Base-by-base conservation (phyloP, 2,329 filamentous ascomycete genomes). In the Diplodia scrobiculata region DNA sequence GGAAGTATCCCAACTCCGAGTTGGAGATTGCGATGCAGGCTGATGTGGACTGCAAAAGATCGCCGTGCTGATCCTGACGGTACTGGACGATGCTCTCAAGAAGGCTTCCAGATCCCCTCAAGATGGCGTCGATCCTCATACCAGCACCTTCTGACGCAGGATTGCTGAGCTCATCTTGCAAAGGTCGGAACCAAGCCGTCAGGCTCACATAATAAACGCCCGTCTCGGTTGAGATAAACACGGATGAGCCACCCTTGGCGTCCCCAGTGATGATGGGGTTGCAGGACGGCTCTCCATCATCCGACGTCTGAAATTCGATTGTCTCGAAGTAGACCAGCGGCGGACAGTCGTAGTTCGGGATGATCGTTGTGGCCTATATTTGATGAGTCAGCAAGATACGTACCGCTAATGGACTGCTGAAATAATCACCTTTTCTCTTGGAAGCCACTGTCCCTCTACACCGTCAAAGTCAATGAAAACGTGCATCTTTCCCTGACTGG, bases 401-500 rank as follows among this genome's bases (percentile, higher is more conserved):
- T 19, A 25, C 17, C 19, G 47, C n/a, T n/a, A 3, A 7, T 1
- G 1, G 17, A 3, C 25, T 3, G n/a, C 17, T 21, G 1, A 34
- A 10, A 21, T 53, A 65, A 71, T 54, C 70, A 75, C 75, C 66
- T 73, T 70, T 59, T 75, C 74, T 17, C 76, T 73, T 21, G 86
- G 86, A 7, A 89, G 80, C 87, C 87, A 89, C 70, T 86, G 84
- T 7, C 84, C 86, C 69, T 87, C 82, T 2, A 89, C 81, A 0
- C 86, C 86, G 60, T 87, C 84, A 36, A 88, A 73, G 69, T 89
- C 85, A 32, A 89, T 79, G 68, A 84, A 87, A 36, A 88, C 74
- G 68, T 87, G 84, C 7, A 89, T 78, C 65, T 84, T 80, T 52
- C 83, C 83, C 25, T 79, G 81, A 38, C 80, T 81, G 2, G 84